Conservation (phyloP, 345 rosid species). For the Odontarrhena argentea region DNA sequence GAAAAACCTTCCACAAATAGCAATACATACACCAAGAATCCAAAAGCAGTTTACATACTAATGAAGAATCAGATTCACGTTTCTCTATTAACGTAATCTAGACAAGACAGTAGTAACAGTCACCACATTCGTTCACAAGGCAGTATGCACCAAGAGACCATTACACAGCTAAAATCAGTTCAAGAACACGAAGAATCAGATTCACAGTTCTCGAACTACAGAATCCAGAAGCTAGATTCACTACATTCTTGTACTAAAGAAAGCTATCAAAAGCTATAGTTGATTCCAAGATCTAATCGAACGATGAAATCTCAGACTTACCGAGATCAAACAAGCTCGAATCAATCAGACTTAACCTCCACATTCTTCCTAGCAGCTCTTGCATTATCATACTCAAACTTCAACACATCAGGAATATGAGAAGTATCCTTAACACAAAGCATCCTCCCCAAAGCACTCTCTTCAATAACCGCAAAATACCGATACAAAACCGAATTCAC, state of each 20-base stretch:
- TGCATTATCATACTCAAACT: slow-evolving; percentile 94
- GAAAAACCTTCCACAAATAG: not conserved
- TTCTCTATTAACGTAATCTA: no score
- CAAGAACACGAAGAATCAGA: slow-evolving; percentile 13
- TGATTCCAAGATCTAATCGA: slow-evolving; percentile 7
- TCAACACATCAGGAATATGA: slow-evolving; percentile 77
- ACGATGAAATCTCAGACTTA: slow-evolving; percentile 30
- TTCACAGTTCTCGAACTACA: not conserved
- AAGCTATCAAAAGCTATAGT: slow-evolving; percentile 6
- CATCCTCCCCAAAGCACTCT: slow-evolving; percentile 71
- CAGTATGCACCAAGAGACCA: no score
- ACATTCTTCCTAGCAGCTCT: slow-evolving; percentile 66
- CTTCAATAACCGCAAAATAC: slow-evolving; percentile 76
- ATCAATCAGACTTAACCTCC: slow-evolving; percentile 57
- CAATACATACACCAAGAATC: no score
- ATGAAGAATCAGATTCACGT: no score
- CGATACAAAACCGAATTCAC: slow-evolving; percentile 56
- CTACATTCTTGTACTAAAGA: not conserved
- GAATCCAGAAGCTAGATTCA: not conserved
- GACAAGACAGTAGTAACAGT: no score
- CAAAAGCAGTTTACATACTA: no score
- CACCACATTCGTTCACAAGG: no score
- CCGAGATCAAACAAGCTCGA: slow-evolving; percentile 35
- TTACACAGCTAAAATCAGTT: not conserved
- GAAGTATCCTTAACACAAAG: slow-evolving; percentile 92